Conservation (phyloP, 257 asterid species). For the Thymus quinquecostatus region DNA sequence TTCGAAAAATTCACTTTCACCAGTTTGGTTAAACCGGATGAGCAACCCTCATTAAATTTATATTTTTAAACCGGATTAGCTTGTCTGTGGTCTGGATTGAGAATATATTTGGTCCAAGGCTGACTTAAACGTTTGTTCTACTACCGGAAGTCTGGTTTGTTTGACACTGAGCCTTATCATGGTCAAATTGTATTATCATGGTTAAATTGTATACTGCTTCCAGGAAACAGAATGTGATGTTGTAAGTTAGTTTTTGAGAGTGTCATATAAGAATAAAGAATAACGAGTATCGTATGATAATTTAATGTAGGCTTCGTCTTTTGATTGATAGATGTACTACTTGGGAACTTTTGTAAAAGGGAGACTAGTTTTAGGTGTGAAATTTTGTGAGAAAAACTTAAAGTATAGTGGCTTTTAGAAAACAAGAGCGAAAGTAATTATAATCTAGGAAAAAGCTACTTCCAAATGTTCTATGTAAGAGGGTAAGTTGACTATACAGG, state of each 20-base stretch:
- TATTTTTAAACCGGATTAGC: background rate
- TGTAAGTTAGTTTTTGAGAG: slow-evolving; percentile 13
- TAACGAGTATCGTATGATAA: background rate
- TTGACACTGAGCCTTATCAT: background rate
- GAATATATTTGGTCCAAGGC: background rate
- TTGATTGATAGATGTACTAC: background rate
- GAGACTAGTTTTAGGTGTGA: background rate
- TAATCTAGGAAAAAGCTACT: no score
- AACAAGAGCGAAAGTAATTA: background rate
- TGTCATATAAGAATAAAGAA: background rate
- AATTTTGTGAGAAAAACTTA: slow-evolving; percentile 3
- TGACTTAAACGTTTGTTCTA: background rate
- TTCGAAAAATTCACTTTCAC: no score
- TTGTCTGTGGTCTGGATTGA: background rate
- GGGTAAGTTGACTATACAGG: background rate
- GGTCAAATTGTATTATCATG: background rate
- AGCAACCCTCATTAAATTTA: no score
- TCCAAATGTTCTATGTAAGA: no score
- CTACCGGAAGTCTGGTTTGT: slow-evolving; percentile 1
- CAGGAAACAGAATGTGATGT: background rate
- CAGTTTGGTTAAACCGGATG: no score
- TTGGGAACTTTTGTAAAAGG: background rate
- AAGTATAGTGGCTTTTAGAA: background rate
- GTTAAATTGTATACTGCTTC: background rate
- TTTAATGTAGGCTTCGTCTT: slow-evolving; percentile 5